These are phyloP conservation scores for Gigaspora rosea DNA, from an alignment of 192 early-diverging fungal species.

Conservation along the genomic window DNA sequence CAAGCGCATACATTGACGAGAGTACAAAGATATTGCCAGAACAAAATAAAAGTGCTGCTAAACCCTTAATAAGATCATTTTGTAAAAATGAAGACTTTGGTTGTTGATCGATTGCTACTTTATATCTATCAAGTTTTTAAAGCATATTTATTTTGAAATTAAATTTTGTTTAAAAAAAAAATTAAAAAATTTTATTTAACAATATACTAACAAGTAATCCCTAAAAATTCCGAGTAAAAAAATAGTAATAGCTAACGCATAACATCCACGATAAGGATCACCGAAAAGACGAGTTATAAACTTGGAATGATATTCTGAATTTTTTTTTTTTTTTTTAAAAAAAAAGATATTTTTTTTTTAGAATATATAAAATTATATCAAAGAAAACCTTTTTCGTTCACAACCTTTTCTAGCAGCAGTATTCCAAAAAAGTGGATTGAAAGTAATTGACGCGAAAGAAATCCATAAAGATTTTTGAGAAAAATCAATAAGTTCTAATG, in stretches of 20 bases:
- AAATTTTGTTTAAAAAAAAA: not conserved
- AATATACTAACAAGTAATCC: slow-evolving; percentile 65
- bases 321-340: not conserved
- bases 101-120: slow-evolving; percentile 68
- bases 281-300: slow-evolving; percentile 71
- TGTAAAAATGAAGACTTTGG: slow-evolving; percentile 58
- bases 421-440: slow-evolving; percentile 93
- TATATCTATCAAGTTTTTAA: slow-evolving; percentile 52
- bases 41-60: slow-evolving; percentile 53
- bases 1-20: slow-evolving; percentile 82
- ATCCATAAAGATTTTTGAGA: slow-evolving; percentile 67
- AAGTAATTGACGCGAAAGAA: slow-evolving; percentile 69
- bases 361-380: not conserved
- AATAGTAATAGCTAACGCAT: slow-evolving; percentile 76
- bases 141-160: not conserved
- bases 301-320: slow-evolving; percentile 73
- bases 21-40: slow-evolving; percentile 77
- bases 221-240: slow-evolving; percentile 81
- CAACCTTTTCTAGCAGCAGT: slow-evolving; percentile 78
- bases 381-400: not conserved
- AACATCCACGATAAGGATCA: slow-evolving; percentile 72
- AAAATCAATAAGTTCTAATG: slow-evolving; percentile 52
- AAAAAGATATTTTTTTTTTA: not conserved
- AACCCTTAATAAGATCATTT: slow-evolving; percentile 43
- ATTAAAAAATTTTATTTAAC: not conserved